phyloP scores from a whole-genome alignment of 192 early-diverging fungal species.

The Coemansia sp. region DNA sequence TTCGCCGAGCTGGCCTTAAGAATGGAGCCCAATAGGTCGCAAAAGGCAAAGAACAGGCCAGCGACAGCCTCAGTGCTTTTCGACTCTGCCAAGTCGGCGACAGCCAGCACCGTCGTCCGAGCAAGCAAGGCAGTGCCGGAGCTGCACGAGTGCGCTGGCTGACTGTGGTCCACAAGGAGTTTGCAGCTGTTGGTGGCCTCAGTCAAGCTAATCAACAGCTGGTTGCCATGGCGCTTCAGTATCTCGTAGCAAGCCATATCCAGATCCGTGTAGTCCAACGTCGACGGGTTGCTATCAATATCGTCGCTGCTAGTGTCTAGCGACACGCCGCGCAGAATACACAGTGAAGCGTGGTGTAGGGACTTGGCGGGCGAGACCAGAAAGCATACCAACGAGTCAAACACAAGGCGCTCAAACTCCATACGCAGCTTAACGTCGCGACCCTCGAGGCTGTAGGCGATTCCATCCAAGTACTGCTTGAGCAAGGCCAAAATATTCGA shows the following conservation, averaged over 20 bases:
- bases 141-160: conserved; percentile 37
- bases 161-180: conserved; percentile 32
- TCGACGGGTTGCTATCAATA: not conserved
- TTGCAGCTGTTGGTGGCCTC: conserved; percentile 34
- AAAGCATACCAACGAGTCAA: conserved; percentile 20
- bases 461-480: conserved; percentile 14
- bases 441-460: conserved; percentile 17
- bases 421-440: conserved; percentile 15
- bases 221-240: conserved; percentile 26
- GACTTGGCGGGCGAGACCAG: conserved; percentile 31
- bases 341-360: conserved; percentile 17
- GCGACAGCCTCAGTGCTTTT: conserved; percentile 30
- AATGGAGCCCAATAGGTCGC: conserved; percentile 39
- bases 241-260: conserved; percentile 45
- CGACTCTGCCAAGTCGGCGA: conserved; percentile 10
- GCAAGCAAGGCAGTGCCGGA: conserved; percentile 26
- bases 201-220: conserved; percentile 20
- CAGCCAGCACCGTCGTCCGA: conserved; percentile 23
- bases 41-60: conserved; percentile 42
- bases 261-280: conserved; percentile 20
- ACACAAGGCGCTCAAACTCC: conserved; percentile 28
- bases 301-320: conserved; percentile 14
- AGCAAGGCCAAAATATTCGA: conserved; percentile 15
- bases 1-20: conserved; percentile 25
- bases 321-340: conserved; percentile 16